Evolutionary conservation across 2,329 filamentous ascomycete species (phyloP).

Genomic region (Exophiala xenobiotica): DNA sequence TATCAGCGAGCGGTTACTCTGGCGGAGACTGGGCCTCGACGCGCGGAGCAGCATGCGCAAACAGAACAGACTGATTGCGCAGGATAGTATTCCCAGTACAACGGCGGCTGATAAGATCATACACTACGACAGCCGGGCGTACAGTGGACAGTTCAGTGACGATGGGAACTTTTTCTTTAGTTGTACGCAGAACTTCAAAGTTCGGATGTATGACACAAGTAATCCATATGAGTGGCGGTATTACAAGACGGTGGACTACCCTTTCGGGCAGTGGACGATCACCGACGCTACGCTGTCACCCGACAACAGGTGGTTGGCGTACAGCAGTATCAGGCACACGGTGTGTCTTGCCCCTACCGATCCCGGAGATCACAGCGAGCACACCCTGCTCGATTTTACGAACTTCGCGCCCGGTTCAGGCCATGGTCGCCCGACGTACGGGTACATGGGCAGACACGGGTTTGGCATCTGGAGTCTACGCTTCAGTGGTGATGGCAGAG

Average conservation of each 20-base stretch:
- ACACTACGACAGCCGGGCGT: constrained; percentile 81
- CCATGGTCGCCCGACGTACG: constrained; percentile 14
- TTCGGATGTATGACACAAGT: constrained; percentile 96
- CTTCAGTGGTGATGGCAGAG: constrained; percentile 86
- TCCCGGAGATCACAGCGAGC: constrained; percentile 75
- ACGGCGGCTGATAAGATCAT: constrained; percentile 78
- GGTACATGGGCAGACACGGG: constrained; percentile 35
- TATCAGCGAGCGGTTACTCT: constrained; percentile 69
- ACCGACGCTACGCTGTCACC: constrained; percentile 90
- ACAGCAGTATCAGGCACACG: constrained; percentile 80
- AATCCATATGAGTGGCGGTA: constrained; percentile 95
- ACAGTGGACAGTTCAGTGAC: constrained; percentile 93
- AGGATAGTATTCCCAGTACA: constrained; percentile 73
- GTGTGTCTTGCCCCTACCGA: constrained; percentile 88
- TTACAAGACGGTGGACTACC: constrained; percentile 86
- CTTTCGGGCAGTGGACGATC: constrained; percentile 89
- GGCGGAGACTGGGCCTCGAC: constrained; percentile 72
- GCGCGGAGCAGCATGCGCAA: constrained; percentile 57
- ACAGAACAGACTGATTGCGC: constrained; percentile 63
- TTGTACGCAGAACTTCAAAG: constrained; percentile 86
- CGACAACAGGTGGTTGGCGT: constrained; percentile 88
- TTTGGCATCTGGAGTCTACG: constrained; percentile 79
- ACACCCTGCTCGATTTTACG: constrained; percentile 73
- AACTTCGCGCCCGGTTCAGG: constrained; percentile 36
- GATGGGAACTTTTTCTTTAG: constrained; percentile 98